Evolutionary conservation across 495 filamentous ascomycete species (phyloP).

Genomic region (Neurospora terricola): DNA sequence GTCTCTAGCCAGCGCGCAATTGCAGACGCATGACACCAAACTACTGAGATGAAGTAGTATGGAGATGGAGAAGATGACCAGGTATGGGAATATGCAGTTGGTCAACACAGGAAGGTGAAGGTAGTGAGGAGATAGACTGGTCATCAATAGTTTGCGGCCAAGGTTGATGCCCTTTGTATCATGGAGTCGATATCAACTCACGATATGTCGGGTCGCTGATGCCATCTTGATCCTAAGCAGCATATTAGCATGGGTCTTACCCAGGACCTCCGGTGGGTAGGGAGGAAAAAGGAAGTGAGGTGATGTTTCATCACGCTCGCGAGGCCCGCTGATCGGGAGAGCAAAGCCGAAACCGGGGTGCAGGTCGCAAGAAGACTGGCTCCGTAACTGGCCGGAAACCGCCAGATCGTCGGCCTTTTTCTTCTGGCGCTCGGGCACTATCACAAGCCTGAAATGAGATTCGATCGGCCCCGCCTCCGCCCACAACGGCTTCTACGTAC

Average conservation of each 20-base stretch:
- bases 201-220: background rate
- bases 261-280: background rate
- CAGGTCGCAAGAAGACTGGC: background rate
- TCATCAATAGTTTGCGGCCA: background rate
- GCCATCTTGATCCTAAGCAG: background rate
- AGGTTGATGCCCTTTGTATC: background rate
- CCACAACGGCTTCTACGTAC: background rate
- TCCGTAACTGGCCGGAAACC: background rate
- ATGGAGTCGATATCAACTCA: background rate
- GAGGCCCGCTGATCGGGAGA: background rate
- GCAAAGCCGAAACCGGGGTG: background rate
- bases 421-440: background rate
- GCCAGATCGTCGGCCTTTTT: background rate
- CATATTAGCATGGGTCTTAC: background rate
- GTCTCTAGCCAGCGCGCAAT: background rate
- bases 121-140: background rate
- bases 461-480: background rate
- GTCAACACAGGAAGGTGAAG: background rate
- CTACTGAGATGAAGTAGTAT: background rate
- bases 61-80: background rate
- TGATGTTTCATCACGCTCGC: background rate
- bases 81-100: background rate
- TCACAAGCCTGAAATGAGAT: background rate
- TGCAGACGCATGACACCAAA: background rate
- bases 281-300: background rate